These are phyloP conservation scores for Diaporthe eres DNA, from an alignment of 2,329 filamentous ascomycete genomes.

Conservation along the genomic window DNA sequence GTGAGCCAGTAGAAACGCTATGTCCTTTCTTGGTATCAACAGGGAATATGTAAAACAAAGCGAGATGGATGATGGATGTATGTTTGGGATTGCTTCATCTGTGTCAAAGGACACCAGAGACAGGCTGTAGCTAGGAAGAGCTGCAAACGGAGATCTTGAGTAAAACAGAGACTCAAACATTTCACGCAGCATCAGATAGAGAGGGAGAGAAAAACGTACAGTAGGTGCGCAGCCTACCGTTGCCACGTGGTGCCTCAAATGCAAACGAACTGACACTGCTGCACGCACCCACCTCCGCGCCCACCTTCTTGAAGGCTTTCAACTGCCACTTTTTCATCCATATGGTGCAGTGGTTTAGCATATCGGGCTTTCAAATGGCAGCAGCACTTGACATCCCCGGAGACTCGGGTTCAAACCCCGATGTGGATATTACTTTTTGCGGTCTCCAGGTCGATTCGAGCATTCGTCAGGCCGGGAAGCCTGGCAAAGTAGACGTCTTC, in stretches of 20 bases:
- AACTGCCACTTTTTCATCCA: background rate
- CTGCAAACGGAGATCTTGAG: background rate
- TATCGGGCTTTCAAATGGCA: slow-evolving; percentile 24
- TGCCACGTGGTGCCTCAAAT: background rate
- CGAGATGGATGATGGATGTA: background rate
- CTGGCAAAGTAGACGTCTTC: too few relatives aligned
- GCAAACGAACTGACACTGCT: background rate
- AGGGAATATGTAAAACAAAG: too few relatives aligned
- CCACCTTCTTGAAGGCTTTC: background rate
- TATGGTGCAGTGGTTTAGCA: slow-evolving; percentile 30
- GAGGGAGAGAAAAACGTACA: background rate
- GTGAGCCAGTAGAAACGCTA: background rate
- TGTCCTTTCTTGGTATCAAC: background rate
- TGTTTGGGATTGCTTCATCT: background rate
- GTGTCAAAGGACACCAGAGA: background rate
- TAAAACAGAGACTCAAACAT: background rate
- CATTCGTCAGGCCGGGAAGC: too few relatives aligned
- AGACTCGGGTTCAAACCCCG: slow-evolving; percentile 35
- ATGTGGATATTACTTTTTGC: slow-evolving; percentile 12
- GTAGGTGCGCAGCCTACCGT: background rate
- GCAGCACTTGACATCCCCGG: background rate
- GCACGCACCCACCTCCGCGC: background rate
- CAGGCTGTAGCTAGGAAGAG: background rate
- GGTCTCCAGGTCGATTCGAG: background rate
- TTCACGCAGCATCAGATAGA: background rate